Evolutionary conservation across 345 rosid genomes (phyloP), one percentile per base, ranked within the genome.

Genomic region (Streptanthus diversifolius): DNA sequence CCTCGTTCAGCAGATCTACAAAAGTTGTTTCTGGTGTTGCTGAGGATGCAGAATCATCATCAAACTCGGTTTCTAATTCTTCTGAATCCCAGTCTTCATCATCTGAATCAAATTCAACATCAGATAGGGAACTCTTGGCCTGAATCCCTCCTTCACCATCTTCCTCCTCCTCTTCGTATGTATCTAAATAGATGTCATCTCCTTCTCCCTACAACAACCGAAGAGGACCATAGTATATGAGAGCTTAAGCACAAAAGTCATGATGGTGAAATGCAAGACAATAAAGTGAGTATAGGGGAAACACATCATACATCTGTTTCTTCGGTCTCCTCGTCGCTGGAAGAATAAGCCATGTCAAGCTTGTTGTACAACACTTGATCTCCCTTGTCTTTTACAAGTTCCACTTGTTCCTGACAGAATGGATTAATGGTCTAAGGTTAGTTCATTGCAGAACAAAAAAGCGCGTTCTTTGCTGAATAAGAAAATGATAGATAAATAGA

Each of bases 311-410:
- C 77, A 65, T 66, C 80, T 43, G 56, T 39, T 59, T 71, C 77
- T 4, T 84, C 88, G 0, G 71, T 74, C 39, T 84, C 90, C 27
- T 89, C 88, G 57, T 85, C 86, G 27, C 86, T 82, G 1, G 86
- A 76, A 13, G 82, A 82, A 81, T 93, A 90, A 54, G 85, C 82
- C 68, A 81, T 81, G 74, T 90, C 93, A 55, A 90, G 73, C 81
- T 79, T 80, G 75, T 85, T 66, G 43, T 89, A 93, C 17, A 89
- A 80, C 35, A 66, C 72, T 39, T 81, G 83, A n/a, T 86, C 86
- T 69, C 95, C 90, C 30, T 67, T 49, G 53, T 84, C 87, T 73
- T 85, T 80, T 61, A 77, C 82, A 11, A 21, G 75, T 67, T 82
- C 85, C 89, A 93, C 82, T 83, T 84, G 86, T 71, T 84, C 87